Evolutionary conservation across 179 eudicot species (phyloP).

Genomic region (Camellia oleifera): DNA sequence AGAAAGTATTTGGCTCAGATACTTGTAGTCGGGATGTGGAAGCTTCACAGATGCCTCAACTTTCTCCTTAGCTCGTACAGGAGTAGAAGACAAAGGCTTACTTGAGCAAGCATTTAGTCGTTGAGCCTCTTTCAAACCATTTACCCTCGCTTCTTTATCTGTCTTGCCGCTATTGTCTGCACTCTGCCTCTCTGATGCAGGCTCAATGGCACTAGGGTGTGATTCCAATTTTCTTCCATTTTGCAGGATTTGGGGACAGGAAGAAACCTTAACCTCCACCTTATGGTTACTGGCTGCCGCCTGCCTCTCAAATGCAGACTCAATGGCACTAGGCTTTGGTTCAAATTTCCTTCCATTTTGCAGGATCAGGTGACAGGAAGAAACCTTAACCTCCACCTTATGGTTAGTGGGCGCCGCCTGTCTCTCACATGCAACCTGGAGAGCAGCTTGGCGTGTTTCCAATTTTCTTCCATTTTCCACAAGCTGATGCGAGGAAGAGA

Average conservation of each 20-base stretch:
- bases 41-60: slow-evolving; percentile 22
- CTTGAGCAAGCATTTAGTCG: slow-evolving; percentile 17
- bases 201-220: slow-evolving; percentile 6
- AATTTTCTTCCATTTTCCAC: slow-evolving; percentile 29
- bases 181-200: slow-evolving; percentile 19
- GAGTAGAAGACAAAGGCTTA: slow-evolving; percentile 21
- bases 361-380: slow-evolving; percentile 15
- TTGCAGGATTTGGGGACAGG: slow-evolving; percentile 14
- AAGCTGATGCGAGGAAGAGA: slow-evolving; percentile 23
- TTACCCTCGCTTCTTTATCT: slow-evolving; percentile 20
- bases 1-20: slow-evolving; percentile 33
- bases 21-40: slow-evolving; percentile 49
- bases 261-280: slow-evolving; percentile 18
- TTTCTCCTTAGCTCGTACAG: slow-evolving; percentile 23
- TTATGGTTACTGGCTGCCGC: slow-evolving; percentile 13
- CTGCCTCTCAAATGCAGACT: slow-evolving; percentile 17
- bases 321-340: slow-evolving; percentile 6
- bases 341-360: slow-evolving; percentile 23
- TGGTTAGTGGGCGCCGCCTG: slow-evolving; percentile 14
- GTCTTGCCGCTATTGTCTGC: slow-evolving; percentile 8
- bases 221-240: slow-evolving; percentile 22
- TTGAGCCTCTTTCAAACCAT: slow-evolving; percentile 21
- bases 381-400: slow-evolving; percentile 19
- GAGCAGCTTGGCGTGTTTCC: slow-evolving; percentile 21
- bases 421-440: slow-evolving; percentile 19